These are phyloP conservation scores for Alternaria ventricosa DNA, from an alignment of 2,329 filamentous ascomycete genomes.

Conservation along the genomic window DNA sequence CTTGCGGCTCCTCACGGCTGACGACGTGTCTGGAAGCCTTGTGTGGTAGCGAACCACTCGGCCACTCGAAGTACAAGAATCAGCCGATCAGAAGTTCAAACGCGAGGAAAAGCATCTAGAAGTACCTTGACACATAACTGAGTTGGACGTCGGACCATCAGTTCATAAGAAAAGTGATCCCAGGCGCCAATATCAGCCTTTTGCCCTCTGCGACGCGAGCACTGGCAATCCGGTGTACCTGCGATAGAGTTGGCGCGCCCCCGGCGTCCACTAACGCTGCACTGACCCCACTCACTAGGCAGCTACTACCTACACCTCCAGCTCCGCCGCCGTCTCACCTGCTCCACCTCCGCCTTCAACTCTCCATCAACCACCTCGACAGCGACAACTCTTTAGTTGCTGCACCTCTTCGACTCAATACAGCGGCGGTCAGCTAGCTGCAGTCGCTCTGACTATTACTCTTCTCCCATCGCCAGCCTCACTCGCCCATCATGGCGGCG, in stretches of 20 bases:
- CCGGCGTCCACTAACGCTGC: slow-evolving; percentile 5
- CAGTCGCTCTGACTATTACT: slow-evolving; percentile 15
- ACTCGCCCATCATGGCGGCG: slow-evolving; percentile 44
- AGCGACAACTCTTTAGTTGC: slow-evolving; percentile 3
- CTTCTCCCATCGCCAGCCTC: slow-evolving; percentile 40
- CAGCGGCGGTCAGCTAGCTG: slow-evolving; percentile 7
- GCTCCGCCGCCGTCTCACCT: slow-evolving; percentile 20
- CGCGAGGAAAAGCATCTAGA: background rate
- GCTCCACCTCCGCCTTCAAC: slow-evolving; percentile 18
- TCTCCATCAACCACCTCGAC: slow-evolving; percentile 12
- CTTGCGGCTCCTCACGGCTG: slow-evolving; percentile 6
- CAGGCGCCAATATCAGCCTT: background rate
- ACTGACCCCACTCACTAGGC: slow-evolving; percentile 25
- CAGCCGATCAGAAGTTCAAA: background rate
- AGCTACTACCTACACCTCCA: slow-evolving; percentile 23
- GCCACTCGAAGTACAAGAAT: background rate
- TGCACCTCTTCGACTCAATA: slow-evolving; percentile 4
- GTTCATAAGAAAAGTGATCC: background rate
- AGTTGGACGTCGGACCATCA: background rate
- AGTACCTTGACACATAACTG: background rate
- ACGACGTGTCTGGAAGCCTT: slow-evolving; percentile 4
- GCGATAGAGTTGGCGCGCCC: slow-evolving; percentile 3
- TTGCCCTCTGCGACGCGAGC: background rate
- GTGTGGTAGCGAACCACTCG: background rate
- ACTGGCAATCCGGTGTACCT: slow-evolving; percentile 12